These are phyloP conservation scores for Pythium phragmitis DNA, from an alignment of 352 stramenopile species.

Conservation along the genomic window DNA sequence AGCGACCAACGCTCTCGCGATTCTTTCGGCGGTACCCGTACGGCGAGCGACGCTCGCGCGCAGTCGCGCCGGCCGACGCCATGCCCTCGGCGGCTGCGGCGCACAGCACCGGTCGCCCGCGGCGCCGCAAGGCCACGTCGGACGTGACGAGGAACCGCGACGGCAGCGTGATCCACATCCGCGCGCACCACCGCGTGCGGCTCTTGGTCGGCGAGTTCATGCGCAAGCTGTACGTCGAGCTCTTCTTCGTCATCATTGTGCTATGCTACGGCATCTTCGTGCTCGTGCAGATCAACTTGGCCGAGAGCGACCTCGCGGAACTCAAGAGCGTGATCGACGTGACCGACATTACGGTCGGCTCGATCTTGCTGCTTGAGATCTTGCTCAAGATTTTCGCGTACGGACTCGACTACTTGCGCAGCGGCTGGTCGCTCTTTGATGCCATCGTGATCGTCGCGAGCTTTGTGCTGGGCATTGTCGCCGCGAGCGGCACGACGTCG, in stretches of 20 bases:
- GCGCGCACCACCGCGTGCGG: constrained; percentile 43
- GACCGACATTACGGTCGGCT: constrained; percentile 83
- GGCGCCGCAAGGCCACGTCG: constrained; percentile 40
- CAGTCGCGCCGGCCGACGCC: constrained; percentile 55
- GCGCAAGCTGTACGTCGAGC: constrained; percentile 77
- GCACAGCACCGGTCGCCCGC: constrained; percentile 5
- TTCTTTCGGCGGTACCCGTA: constrained; percentile 68
- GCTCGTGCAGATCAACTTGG: constrained; percentile 79
- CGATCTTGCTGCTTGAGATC: constrained; percentile 80
- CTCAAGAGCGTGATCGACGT: constrained; percentile 76
- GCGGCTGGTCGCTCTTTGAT: constrained; percentile 80
- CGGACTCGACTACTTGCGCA: constrained; percentile 56
- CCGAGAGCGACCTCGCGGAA: constrained; percentile 41
- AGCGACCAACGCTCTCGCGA: constrained; percentile 54
- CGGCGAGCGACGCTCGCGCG: constrained; percentile 53
- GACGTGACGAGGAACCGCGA: constrained; percentile 38
- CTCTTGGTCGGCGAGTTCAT: constrained; percentile 77
- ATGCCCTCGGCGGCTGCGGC: constrained; percentile 2
- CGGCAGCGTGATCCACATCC: constrained; percentile 33
- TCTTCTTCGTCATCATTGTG: constrained; percentile 90
- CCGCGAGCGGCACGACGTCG: constrained; percentile 54
- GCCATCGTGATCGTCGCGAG: constrained; percentile 76
- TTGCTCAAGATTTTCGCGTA: constrained; percentile 80
- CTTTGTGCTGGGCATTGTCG: constrained; percentile 72
- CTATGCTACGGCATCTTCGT: constrained; percentile 84